Evolutionary conservation across 2,329 filamentous ascomycete genomes (phyloP), one percentile per base, ranked within the genome.

Genomic region (Fusarium sp.): DNA sequence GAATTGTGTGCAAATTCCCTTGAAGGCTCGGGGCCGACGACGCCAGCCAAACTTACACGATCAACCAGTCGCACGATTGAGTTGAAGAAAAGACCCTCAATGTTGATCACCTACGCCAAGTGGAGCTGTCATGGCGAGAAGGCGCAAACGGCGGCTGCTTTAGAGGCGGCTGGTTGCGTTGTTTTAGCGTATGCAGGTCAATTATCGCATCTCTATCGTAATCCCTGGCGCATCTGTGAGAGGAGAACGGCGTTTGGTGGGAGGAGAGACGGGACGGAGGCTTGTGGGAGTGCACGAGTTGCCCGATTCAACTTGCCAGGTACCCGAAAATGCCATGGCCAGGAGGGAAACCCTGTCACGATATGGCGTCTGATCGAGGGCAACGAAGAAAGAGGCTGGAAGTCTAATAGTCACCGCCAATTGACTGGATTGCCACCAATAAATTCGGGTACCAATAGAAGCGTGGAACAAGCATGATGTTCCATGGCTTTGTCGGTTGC

Each of bases 81-180:
- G 49, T 65, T 60, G 53, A 55, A 60, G 47, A 64, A 62, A 62
- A 63, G 57, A 66, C 66, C 72, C 68, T 66, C 60, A 20, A 66
- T 59, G 60, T 41, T 68, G 65, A 73, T 73, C 68, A 48, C 55
- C 28, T 47, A 53, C 53, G 48, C 71, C 71, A 73, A 72, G 72
- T 74, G 72, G 72, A 74, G 69, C 69, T 74, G 71, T 74, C 71
- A 74, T 55, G 50, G 62, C 27, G 34, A 60, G 25, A 57, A 69
- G 72, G 72, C 72, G 72, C 71, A 74, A 74, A 74, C 72, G 71
- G 72, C 72, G 71, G 72, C 64, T 71, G 66, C 28, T 67, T 56
- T 71, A 65, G 49, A 73, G 51, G 56, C 70, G 62, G 59, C 55
- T 65, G 65, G 62, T 63, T 69, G 59, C 63, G 55, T 72, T 45